These are phyloP conservation scores for Rhodotorula sp. DNA, from an alignment of 1,284 basidiomycete genomes.

Conservation along the genomic window DNA sequence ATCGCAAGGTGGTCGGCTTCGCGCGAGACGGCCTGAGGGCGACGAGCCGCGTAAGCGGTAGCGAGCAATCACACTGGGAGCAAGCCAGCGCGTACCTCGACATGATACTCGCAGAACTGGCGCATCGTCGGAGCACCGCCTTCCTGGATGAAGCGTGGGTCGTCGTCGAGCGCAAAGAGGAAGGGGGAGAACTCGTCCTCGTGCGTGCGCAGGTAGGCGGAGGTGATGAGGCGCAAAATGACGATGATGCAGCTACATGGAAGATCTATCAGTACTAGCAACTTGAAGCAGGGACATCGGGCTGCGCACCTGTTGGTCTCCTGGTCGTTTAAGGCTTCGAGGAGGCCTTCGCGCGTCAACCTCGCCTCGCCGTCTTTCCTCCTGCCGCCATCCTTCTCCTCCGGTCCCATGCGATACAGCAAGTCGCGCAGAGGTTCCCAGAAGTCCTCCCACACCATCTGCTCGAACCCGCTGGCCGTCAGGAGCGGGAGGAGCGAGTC, in stretches of 20 bases:
- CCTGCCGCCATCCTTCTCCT: constrained; percentile 15
- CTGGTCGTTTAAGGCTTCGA: constrained; percentile 61
- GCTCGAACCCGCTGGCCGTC: constrained; percentile 65
- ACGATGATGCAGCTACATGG: constrained; percentile 57
- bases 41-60: not conserved
- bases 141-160: constrained; percentile 33
- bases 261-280: no score
- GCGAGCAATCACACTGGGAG: constrained; percentile 54
- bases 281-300: not conserved
- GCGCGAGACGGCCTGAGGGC: constrained; percentile 3
- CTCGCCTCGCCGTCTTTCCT: constrained; percentile 37
- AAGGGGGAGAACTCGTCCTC: constrained; percentile 68
- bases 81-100: constrained; percentile 62
- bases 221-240: constrained; percentile 75
- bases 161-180: constrained; percentile 63
- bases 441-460: constrained; percentile 62
- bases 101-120: constrained; percentile 72
- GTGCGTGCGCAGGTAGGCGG: constrained; percentile 72
- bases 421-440: constrained; percentile 53
- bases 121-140: constrained; percentile 57
- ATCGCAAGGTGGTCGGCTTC: constrained; percentile 76
- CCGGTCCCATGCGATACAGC: constrained; percentile 14
- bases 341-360: constrained; percentile 54
- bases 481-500: constrained; percentile 61
- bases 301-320: constrained; percentile 48